These are phyloP conservation scores for Euryodendron excelsum DNA, from an alignment of 148 eudicot species.

Conservation along the genomic window DNA sequence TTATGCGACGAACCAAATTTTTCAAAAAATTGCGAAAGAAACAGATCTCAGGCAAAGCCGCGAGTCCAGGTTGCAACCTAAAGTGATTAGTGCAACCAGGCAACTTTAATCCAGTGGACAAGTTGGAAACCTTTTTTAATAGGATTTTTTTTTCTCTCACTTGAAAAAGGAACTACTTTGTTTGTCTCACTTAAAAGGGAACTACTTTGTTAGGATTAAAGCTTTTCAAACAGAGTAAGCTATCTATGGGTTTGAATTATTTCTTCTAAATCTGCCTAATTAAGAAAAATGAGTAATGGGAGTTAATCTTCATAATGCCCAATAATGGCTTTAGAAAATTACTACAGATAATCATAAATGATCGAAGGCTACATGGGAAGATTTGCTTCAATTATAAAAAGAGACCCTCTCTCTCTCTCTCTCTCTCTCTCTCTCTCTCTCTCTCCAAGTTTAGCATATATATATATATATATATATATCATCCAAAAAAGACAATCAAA, in stretches of 20 bases:
- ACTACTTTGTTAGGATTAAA: neutral
- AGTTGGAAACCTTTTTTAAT: neutral
- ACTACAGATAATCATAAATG: too few species aligned
- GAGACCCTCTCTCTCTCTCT: too few species aligned
- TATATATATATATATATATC: neutral
- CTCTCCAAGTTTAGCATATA: too few species aligned
- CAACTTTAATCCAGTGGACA: neutral
- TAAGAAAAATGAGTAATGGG: neutral
- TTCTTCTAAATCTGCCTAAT: neutral
- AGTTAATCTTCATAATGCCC: neutral
- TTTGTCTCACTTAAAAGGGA: too few species aligned
- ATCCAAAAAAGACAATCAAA: neutral
- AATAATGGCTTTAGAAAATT: too few species aligned
- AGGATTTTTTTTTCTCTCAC: neutral
- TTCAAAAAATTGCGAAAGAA: neutral
- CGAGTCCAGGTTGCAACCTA: neutral
- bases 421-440: too few species aligned
- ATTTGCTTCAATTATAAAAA: too few species aligned
- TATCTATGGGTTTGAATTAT: neutral
- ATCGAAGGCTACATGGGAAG: too few species aligned
- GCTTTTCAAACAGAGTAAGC: neutral
- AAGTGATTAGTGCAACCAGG: neutral
- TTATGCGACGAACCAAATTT: neutral
- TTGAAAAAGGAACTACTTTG: neutral
- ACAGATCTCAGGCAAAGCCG: neutral